Evolutionary conservation across 2,329 filamentous ascomycete genomes (phyloP), one percentile per base, ranked within the genome.

Genomic region (Aspergillus sp.): DNA sequence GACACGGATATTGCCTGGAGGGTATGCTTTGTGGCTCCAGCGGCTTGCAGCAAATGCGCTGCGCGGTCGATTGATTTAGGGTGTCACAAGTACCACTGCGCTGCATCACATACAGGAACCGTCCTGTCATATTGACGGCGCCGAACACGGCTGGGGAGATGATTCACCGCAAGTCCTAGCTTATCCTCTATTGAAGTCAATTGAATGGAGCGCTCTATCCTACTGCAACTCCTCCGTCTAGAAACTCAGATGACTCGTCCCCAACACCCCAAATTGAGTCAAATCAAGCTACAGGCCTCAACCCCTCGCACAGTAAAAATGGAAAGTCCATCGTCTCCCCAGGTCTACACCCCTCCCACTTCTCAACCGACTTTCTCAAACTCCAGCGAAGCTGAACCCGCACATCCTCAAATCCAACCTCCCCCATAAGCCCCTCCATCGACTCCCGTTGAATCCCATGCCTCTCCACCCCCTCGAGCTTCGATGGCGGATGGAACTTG

Each of bases 391-490:
- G 72, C 61, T 80, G 74, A 1, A 86, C 80, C 8, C 70, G 71
- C 0, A 84, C 81, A 57, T 85, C 78, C 23, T 70, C 74, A 62
- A 85, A 85, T 9, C 84, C 83, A 0, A 78, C 80, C 25, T 79
- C 77, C 34, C 70, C 64, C 71, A 87, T 74, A 54, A 84, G 55
- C n/a, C 53, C 66, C 50, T 74, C 74, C 46, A 84, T 79, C 61
- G 79, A 79, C 0, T 64, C 67, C 31, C 74, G 72, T 28, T 74
- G 69, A 43, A 87, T 81, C 1, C 85, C 85, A 69, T 87, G 83
- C 54, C 82, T 72, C 72, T 85, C 82, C 1, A 87, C 84, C 1
- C 83, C 84, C 0, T 76, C 76, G 77, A 85, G 80, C 71, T 84
- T 85, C 23, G 68, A 68, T 66, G 79, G 74, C 0, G 84, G 80